Base-by-base conservation (phyloP, 2,329 filamentous ascomycete genomes). In the Phialocephala sp. region DNA sequence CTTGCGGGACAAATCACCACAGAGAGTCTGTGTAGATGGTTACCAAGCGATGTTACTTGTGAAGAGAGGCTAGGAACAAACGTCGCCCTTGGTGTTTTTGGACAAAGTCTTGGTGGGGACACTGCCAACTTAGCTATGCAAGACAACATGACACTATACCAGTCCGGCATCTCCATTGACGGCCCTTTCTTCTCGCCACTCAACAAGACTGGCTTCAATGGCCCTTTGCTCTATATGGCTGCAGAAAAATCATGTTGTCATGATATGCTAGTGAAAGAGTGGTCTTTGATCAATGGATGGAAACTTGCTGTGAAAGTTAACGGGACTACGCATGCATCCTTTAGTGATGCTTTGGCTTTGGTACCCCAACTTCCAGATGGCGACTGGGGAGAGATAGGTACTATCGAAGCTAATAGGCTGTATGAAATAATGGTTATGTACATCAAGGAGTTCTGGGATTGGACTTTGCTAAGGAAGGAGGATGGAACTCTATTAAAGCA, bases 91-190 rank as follows among this genome's bases (percentile, higher is more conserved):
- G 35, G 55, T 20, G 5, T 57, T 22, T 37, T 57, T 8, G 35
- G 55, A 2, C 55, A 57, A 11, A 57, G 55, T 57, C 35, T 57
- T 20, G 35, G 32, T 8, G 35, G 55, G 20, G 24, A 37, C 20
- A 22, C 55, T 39, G 55, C 55, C 12, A 57, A 39, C 35, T n/a
- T 57, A 1, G 55, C 55, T 8, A 57, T 57, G 55, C 35, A 57
- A 57, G 55, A 57, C 24, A 22, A 37, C 4, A 57, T 6, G 18
- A 39, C 55, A 5, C 11, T 22, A 22, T 57, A 39, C n/a, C 22
- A 39, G 32, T 12, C 55, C n/a, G 22, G 50, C 11, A 35, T 35
- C 2, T 27, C 50, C 4, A 14, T 54, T 18, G 24, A 54, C 14
- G 50, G 50, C 6, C 14, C 22, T 32, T 54, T 54, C 27, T 35